These are phyloP conservation scores for Cladosporium sp. DNA, from an alignment of 2,329 filamentous ascomycete genomes.

Conservation along the genomic window DNA sequence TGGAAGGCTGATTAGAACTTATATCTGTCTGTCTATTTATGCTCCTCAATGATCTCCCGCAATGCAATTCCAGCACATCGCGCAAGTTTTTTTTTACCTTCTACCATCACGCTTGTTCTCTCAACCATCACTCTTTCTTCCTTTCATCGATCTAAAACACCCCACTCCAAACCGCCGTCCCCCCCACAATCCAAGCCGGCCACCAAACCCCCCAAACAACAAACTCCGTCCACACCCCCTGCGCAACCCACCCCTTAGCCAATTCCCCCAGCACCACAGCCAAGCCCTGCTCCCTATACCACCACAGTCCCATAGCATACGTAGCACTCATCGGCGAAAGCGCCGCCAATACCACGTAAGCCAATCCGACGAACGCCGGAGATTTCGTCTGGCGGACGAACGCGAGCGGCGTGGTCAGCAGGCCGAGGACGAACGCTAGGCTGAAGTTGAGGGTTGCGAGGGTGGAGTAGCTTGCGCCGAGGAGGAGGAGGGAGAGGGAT, in stretches of 20 bases:
- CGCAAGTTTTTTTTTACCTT: neutral
- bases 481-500: slow-evolving; percentile 85
- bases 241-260: slow-evolving; percentile 34
- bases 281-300: slow-evolving; percentile 20
- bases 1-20: slow-evolving; percentile 49
- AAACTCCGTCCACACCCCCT: slow-evolving; percentile 35
- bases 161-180: slow-evolving; percentile 27
- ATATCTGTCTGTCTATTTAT: neutral
- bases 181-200: slow-evolving; percentile 36
- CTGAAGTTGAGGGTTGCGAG: slow-evolving; percentile 96
- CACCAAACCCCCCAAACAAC: slow-evolving; percentile 37
- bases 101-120: neutral
- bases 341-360: neutral
- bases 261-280: slow-evolving; percentile 30
- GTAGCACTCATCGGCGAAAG: slow-evolving; percentile 21
- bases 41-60: neutral
- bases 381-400: slow-evolving; percentile 56
- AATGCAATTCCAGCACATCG: neutral
- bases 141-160: neutral
- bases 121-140: neutral
- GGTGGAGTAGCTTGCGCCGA: slow-evolving; percentile 88
- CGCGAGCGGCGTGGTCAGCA: slow-evolving; percentile 75
- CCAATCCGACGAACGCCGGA: slow-evolving; percentile 6
- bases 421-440: slow-evolving; percentile 78
- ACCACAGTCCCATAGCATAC: neutral